Conservation (phyloP, 768 basidiomycete genomes). For the Podaxis rugospora region DNA sequence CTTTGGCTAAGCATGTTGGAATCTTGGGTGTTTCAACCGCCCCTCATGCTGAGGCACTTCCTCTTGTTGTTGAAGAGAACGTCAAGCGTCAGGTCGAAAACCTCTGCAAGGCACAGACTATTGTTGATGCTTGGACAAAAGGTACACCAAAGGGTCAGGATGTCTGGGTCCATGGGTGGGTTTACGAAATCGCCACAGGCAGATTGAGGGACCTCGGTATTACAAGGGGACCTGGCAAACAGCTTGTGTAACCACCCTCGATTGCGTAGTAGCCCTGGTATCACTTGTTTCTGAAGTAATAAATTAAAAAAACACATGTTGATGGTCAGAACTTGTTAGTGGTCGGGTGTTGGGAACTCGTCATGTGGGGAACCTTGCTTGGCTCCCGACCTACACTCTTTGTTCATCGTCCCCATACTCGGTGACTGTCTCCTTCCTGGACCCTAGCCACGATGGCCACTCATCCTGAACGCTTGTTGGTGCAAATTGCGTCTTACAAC, state of each 20-base stretch:
- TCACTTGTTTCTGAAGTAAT: background rate
- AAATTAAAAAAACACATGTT: background rate
- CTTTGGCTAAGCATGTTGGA: constrained; percentile 52
- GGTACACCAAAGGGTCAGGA: constrained; percentile 37
- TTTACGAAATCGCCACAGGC: constrained; percentile 61
- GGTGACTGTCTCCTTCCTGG: background rate
- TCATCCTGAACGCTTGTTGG: constrained; percentile 39
- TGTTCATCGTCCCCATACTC: background rate
- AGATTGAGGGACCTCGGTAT: constrained; percentile 53
- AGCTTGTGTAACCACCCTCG: background rate
- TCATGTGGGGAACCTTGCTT: background rate
- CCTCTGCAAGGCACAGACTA: constrained; percentile 39
- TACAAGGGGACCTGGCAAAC: constrained; percentile 31
- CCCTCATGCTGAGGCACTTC: constrained; percentile 33
- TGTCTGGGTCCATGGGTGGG: constrained; percentile 67
- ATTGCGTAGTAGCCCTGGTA: no score
- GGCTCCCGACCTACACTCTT: background rate
- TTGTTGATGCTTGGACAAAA: constrained; percentile 44
- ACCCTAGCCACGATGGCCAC: background rate
- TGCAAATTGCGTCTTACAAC: constrained; percentile 88
- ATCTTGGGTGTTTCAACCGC: constrained; percentile 38
- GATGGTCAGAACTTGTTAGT: background rate
- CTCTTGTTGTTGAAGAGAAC: constrained; percentile 53
- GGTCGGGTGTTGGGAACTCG: background rate
- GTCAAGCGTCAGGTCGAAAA: constrained; percentile 52